These are phyloP conservation scores for Meyerozyma guilliermondii DNA, from an alignment of 1,139 yeast species.

Conservation along the genomic window DNA sequence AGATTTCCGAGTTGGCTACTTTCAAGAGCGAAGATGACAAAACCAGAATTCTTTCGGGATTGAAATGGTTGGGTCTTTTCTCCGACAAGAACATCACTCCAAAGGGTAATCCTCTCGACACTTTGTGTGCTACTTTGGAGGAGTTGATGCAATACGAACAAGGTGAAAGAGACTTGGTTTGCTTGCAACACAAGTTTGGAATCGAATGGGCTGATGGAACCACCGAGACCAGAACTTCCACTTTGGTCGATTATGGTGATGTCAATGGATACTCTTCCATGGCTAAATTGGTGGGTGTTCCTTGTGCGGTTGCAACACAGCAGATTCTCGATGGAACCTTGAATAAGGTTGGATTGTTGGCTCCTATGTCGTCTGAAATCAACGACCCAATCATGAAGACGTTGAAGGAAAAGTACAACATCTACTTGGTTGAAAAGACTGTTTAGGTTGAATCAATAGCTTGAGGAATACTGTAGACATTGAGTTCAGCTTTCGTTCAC, in stretches of 20 bases:
- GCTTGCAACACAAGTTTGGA: conserved; percentile 96
- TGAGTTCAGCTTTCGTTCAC: too few relatives aligned
- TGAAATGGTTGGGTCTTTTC: conserved; percentile 92
- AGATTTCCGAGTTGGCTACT: conserved; percentile 71
- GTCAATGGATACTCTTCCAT: conserved; percentile 94
- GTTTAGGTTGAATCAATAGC: too few relatives aligned
- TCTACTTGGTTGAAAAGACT: conserved; percentile 85
- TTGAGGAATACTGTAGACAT: too few relatives aligned
- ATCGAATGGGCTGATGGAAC: conserved; percentile 94
- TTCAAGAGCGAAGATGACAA: conserved; percentile 81
- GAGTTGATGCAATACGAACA: conserved; percentile 93
- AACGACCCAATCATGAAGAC: conserved; percentile 88
- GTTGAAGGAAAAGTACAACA: conserved; percentile 84
- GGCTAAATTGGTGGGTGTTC: conserved; percentile 98
- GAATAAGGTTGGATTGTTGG: conserved; percentile 69
- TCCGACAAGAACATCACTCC: conserved; percentile 73
- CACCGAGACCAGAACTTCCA: conserved; percentile 88
- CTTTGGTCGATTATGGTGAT: conserved; percentile 90
- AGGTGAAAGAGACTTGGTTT: conserved; percentile 93
- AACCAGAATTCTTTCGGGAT: conserved; percentile 80
- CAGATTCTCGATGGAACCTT: conserved; percentile 83
- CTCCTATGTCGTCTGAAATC: conserved; percentile 88
- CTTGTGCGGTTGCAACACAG: conserved; percentile 93
- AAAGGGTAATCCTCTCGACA: conserved; percentile 92
- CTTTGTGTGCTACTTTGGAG: conserved; percentile 94